Base-by-base conservation (phyloP, 345 rosid species). In the Orychophragmus violaceus region DNA sequence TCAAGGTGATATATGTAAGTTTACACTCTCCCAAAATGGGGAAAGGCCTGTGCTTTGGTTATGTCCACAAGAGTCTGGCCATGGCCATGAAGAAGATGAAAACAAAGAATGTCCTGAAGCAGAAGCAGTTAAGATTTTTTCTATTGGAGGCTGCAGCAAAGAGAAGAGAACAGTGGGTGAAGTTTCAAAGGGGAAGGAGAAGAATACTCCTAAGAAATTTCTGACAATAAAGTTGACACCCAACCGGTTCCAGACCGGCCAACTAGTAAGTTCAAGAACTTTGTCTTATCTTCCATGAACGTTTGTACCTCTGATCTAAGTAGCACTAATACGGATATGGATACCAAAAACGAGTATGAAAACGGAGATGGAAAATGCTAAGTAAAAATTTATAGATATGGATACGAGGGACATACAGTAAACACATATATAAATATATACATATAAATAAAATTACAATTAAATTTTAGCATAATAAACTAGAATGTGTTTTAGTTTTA, bases 261-360 rank as follows among this genome's bases (percentile, higher is more conserved):
- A 57, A 30, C 54, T 72, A 50, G 71, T 72, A 71, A 72, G 66
- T 58, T 28, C 61, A 36, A 64, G 11, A 49, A 16, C 66, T 39
- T 18, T 1, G 42, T 13, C 42, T n/a, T n/a, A n/a, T n/a, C n/a
- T n/a, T n/a, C n/a, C n/a, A n/a, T n/a, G n/a, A n/a, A n/a, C n/a
- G n/a, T n/a, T 22, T 22, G 29, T 22, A 2, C 27, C n/a, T n/a
- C n/a, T n/a, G n/a, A n/a, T n/a, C n/a, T n/a, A n/a, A n/a, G n/a
- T n/a, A n/a, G n/a, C n/a, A n/a, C n/a, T n/a, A n/a, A n/a, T n/a
- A n/a, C n/a, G n/a, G n/a, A n/a, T n/a, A n/a, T n/a, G n/a, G n/a
- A n/a, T n/a, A n/a, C n/a, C n/a, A n/a, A n/a, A n/a, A n/a, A n/a
- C n/a, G n/a, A n/a, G n/a, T n/a, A n/a, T n/a, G n/a, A n/a, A n/a